phyloP scores from a whole-genome alignment of 805 yeast genomes.

The Wickerhamiella qilinensis region DNA sequence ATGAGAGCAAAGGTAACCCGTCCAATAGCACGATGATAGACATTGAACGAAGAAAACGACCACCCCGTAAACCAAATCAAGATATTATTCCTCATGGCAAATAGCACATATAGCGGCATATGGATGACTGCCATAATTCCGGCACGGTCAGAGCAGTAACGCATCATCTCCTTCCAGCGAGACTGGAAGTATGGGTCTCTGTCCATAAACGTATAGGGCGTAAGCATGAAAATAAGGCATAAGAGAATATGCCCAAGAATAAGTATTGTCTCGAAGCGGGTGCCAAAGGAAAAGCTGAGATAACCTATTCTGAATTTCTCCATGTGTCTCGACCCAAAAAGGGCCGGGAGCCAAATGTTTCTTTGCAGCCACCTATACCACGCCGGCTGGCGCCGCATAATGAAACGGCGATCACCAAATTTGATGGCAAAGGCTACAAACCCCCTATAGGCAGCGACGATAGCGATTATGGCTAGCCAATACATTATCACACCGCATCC shows the following conservation, averaged over 20 bases:
- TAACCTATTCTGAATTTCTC: constrained; percentile 11
- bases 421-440: constrained; percentile 7
- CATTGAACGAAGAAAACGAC: constrained; percentile 37
- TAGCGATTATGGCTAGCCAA: constrained; percentile 17
- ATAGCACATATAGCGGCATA: constrained; percentile 36
- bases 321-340: constrained; percentile 21
- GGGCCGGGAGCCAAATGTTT: constrained; percentile 24
- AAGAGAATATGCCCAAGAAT: constrained; percentile 26
- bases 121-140: constrained; percentile 34
- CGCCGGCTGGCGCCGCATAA: constrained; percentile 12
- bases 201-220: constrained; percentile 20
- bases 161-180: constrained; percentile 23
- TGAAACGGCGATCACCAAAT: constrained; percentile 12
- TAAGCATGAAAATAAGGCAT: constrained; percentile 18
- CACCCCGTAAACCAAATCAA: constrained; percentile 44
- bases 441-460: constrained; percentile 6
- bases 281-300: constrained; percentile 27
- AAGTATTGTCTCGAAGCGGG: constrained; percentile 34
- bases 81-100: constrained; percentile 49
- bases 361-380: constrained; percentile 14
- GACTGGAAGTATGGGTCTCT: constrained; percentile 24
- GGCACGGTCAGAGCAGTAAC: constrained; percentile 36
- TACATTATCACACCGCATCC: constrained; percentile 19
- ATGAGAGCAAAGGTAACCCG: constrained; percentile 28
- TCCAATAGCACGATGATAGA: constrained; percentile 43